Percentiles rank a stretch among this genome's conserved stretches.
Evolutionary conservation across 139 green algal genomes (phyloP).

Genomic region (Coelastrella sp.): DNA sequence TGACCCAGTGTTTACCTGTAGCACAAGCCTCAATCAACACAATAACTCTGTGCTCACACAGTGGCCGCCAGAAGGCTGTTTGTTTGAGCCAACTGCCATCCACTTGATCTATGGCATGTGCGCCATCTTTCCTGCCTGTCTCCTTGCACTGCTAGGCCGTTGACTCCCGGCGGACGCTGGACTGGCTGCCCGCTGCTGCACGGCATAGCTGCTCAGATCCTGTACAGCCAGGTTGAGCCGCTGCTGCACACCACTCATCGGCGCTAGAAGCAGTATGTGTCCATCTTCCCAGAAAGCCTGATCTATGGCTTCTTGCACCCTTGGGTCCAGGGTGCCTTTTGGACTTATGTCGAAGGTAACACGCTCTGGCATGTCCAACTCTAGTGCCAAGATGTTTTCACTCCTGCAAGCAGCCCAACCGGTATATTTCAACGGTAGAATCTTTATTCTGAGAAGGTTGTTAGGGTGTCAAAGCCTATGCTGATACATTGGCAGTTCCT

Average conservation of each 20-base stretch:
- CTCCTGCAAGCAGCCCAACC: constrained; percentile 66
- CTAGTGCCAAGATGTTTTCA: constrained; percentile 85
- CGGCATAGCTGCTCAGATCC: not conserved
- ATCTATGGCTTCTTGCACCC: constrained; percentile 70
- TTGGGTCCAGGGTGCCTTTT: constrained; percentile 57
- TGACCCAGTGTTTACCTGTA: too few relatives aligned
- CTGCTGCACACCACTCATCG: constrained; percentile 11
- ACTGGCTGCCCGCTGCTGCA: constrained; percentile 18
- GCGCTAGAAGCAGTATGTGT: constrained; percentile 65
- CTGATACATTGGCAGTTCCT: not conserved
- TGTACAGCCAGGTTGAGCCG: constrained; percentile 18
- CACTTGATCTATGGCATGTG: not conserved
- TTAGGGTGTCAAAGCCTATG: too few relatives aligned
- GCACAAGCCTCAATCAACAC: too few relatives aligned
- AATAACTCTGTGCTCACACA: too few relatives aligned
- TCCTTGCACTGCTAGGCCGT: constrained; percentile 20
- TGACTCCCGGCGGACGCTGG: not conserved
- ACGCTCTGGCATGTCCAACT: constrained; percentile 82
- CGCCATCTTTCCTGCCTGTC: not conserved
- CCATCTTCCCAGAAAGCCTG: constrained; percentile 67
- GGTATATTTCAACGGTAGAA: not conserved
- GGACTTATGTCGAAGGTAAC: constrained; percentile 71
- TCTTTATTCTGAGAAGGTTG: too few relatives aligned
- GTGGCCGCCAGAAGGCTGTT: too few relatives aligned
- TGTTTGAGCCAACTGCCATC: too few relatives aligned